Percentiles rank a stretch among this genome's conserved stretches.
phyloP scores from a whole-genome alignment of 352 stramenopile species.

The Phytophthora uliginosa region DNA sequence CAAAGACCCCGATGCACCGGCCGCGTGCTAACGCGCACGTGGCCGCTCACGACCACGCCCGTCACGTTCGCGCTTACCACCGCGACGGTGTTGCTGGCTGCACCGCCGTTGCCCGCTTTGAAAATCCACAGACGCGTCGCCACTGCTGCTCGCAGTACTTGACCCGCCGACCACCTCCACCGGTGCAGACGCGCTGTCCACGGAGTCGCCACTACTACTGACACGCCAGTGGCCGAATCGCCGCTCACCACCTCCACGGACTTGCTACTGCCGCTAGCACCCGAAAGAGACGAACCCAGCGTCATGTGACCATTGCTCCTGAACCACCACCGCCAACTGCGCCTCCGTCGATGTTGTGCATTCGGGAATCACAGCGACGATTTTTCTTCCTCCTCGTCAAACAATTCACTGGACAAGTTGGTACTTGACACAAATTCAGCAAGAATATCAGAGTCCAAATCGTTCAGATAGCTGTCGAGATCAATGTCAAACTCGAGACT shows the following conservation, averaged over 20 bases:
- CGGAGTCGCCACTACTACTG: not conserved
- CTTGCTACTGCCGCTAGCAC: not conserved
- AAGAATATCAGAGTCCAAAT: not conserved
- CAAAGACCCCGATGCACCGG: no score
- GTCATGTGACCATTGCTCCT: not conserved
- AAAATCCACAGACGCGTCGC: no score
- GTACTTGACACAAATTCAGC: not conserved
- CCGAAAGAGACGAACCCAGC: not conserved
- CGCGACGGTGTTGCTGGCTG: no score
- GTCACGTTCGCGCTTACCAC: no score
- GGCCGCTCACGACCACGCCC: no score
- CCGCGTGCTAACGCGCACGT: no score
- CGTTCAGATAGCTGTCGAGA: not conserved
- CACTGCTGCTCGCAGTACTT: not conserved
- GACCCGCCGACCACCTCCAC: not conserved
- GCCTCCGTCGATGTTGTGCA: not conserved
- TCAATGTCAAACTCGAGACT: not conserved
- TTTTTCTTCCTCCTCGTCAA: not conserved
- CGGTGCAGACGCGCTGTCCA: not conserved
- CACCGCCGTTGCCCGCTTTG: no score
- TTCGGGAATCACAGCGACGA: not conserved
- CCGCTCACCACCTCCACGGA: no score
- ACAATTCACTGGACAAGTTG: not conserved
- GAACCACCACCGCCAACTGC: not conserved
- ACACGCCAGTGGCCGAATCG: no score